Evolutionary conservation across 768 basidiomycete genomes (phyloP), one percentile per base, ranked within the genome.

Genomic region (Trametes cingulata): DNA sequence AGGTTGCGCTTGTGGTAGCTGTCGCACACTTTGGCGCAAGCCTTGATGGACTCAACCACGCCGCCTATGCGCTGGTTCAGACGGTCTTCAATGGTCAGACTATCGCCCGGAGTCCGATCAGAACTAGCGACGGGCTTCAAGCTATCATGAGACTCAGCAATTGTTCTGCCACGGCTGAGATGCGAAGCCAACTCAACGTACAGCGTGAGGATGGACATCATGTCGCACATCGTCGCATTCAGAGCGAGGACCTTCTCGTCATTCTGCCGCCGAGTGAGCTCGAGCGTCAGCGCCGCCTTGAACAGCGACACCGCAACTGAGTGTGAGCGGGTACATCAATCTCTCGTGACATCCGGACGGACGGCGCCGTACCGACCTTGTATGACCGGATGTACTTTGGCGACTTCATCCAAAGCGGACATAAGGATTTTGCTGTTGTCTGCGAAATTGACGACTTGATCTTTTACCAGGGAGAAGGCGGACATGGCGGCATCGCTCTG

Each of bases 221-320:
- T 75, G 50, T 82, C 76, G 61, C 75, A 76, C 81, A 84, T 84
- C 58, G 80, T 76, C 13, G 78, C 68, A 37, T 79, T 78, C 5
- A 85, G 71, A 6, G 75, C 72, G 2, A 78, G 55, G 6, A 83
- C 75, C 58, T 80, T 82, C 42, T 75, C 76, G 56, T 84, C 78
- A 56, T 85, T 84, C 25, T 81, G 80, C 29, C 79, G 71, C 24
- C 82, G 72, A 1, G 77, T 79, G 55, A 78, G 55, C 58, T 83
- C 81, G 37, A 84, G 69, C 9, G 76, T 76, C 25, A 81, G 73
- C 3, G 80, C 80, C 0, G 80, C 70, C 46, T 79, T 75, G 69
- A 84, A 84, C 1, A 82, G 80, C 19, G 76, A 66, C n/a, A 83
- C 78, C n/a, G 76, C 80, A 37, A 80, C 83, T 74, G 29, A 33